These are phyloP conservation scores for Lactifluus pinguis DNA, from an alignment of 768 basidiomycete genomes.

Conservation along the genomic window DNA sequence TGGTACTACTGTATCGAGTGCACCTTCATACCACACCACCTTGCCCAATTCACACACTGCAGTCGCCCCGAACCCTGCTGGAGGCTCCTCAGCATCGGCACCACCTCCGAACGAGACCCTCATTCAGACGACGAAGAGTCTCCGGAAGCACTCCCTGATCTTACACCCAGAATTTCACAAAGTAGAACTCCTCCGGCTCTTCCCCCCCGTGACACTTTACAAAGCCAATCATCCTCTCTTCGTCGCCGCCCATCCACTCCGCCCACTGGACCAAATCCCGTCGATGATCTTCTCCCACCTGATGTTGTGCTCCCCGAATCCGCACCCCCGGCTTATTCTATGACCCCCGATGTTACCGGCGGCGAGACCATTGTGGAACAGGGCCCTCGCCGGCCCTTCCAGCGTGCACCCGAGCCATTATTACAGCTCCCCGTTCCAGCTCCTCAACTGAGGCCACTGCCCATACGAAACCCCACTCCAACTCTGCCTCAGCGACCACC, in stretches of 20 bases:
- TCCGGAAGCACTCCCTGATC: conserved; percentile 8
- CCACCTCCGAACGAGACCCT: not conserved
- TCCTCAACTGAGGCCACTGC: not conserved
- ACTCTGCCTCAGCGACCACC: no score
- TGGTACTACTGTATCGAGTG: not conserved
- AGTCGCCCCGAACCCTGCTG: not conserved
- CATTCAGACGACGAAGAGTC: not conserved
- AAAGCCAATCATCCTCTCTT: not conserved
- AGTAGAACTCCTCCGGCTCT: not conserved
- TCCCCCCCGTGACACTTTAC: not conserved
- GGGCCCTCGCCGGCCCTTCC: conserved; percentile 58
- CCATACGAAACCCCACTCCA: no score
- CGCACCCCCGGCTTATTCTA: conserved; percentile 63
- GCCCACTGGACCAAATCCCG: not conserved
- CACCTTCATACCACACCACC: not conserved
- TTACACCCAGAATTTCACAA: not conserved
- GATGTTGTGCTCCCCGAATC: conserved; percentile 36
- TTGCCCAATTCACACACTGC: not conserved
- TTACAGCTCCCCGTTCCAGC: not conserved
- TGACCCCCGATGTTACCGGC: conserved; percentile 38
- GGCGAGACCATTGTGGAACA: conserved; percentile 58
- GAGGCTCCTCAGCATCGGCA: not conserved
- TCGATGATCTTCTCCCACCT: not conserved
- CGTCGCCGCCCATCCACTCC: not conserved
- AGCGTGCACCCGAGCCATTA: conserved; percentile 28